These are phyloP conservation scores for Macroventuria anomochaeta DNA, from an alignment of 2,329 filamentous ascomycete genomes.

Conservation along the genomic window DNA sequence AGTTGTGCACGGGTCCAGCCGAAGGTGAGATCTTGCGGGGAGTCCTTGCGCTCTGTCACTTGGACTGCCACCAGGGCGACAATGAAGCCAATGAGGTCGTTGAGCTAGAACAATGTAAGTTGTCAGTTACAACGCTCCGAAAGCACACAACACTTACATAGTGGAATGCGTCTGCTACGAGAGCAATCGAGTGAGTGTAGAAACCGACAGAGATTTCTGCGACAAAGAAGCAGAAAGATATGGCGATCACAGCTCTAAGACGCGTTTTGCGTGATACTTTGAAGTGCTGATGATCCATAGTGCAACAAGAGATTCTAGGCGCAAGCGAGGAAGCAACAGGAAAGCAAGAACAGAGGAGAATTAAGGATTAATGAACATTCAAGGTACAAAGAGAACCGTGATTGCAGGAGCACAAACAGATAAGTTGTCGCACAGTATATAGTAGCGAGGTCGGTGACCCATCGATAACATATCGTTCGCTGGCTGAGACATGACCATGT, in stretches of 20 bases:
- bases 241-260: constrained; percentile 51
- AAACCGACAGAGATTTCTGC: constrained; percentile 66
- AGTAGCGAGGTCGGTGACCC: constrained; percentile 4
- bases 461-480: constrained; percentile 23
- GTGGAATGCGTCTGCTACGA: constrained; percentile 80
- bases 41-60: constrained; percentile 61
- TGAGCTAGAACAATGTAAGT: constrained; percentile 58
- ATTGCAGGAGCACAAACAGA: constrained; percentile 14
- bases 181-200: constrained; percentile 72
- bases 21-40: constrained; percentile 68
- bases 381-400: constrained; percentile 13
- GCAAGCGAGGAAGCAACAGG: not conserved
- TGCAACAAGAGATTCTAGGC: not conserved
- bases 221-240: constrained; percentile 56
- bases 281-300: constrained; percentile 30
- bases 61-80: constrained; percentile 70
- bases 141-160: constrained; percentile 51
- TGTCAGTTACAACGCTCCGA: too few relatives aligned
- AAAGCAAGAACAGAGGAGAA: not conserved
- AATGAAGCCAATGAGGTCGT: constrained; percentile 72
- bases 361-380: constrained; percentile 7
- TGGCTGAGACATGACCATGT: constrained; percentile 17
- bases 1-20: constrained; percentile 80
- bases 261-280: constrained; percentile 43
- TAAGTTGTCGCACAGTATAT: constrained; percentile 15